Percentiles rank a stretch among this genome's conserved stretches.
Evolutionary conservation across 2,329 filamentous ascomycete species (phyloP).

Genomic region (Xylariaceae sp.): DNA sequence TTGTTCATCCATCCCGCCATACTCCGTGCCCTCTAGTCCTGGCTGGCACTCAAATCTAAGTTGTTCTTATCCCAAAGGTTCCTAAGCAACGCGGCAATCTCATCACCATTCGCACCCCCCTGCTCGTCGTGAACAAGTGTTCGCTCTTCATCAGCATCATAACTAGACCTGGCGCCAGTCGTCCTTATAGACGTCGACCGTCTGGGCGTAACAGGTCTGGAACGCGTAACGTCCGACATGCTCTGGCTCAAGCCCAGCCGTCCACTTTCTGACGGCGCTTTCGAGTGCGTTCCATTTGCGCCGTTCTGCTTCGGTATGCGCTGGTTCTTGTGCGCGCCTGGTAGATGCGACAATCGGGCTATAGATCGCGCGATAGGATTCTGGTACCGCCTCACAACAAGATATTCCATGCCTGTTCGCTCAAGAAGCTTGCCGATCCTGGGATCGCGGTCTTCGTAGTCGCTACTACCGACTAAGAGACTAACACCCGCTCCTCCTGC

Average conservation of each 20-base stretch:
- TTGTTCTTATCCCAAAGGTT: slow-evolving; percentile 62
- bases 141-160: slow-evolving; percentile 43
- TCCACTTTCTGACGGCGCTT: slow-evolving; percentile 24
- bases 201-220: slow-evolving; percentile 33
- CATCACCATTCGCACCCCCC: slow-evolving; percentile 48
- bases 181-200: slow-evolving; percentile 37
- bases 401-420: slow-evolving; percentile 68
- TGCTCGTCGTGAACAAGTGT: slow-evolving; percentile 49
- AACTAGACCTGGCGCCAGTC: slow-evolving; percentile 43
- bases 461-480: slow-evolving; percentile 50
- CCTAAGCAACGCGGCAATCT: slow-evolving; percentile 50
- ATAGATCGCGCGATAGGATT: slow-evolving; percentile 67
- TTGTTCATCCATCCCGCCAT: too few species aligned
- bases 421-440: slow-evolving; percentile 65
- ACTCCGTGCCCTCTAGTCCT: slow-evolving; percentile 34
- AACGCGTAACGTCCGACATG: slow-evolving; percentile 32
- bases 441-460: slow-evolving; percentile 61
- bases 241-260: slow-evolving; percentile 41
- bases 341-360: slow-evolving; percentile 49
- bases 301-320: slow-evolving; percentile 42
- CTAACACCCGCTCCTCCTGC: slow-evolving; percentile 42
- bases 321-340: slow-evolving; percentile 49
- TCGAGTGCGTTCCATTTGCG: slow-evolving; percentile 32
- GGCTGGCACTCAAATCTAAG: slow-evolving; percentile 54
- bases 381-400: slow-evolving; percentile 70